Base-by-base conservation (phyloP, 2,329 filamentous ascomycete species). In the Alternaria burnsii region DNA sequence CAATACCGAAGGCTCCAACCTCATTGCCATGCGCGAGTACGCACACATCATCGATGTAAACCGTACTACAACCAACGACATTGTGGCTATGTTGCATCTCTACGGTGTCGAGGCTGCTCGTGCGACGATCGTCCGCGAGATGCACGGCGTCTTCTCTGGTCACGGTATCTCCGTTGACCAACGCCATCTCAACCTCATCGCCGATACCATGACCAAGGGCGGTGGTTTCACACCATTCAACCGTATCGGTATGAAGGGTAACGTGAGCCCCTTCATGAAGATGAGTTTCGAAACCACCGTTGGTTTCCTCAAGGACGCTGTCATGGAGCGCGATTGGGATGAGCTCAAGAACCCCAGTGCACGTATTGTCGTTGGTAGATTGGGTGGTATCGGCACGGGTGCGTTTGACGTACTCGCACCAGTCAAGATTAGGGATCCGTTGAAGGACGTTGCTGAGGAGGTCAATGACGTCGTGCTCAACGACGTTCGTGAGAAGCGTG, bases 281-380 rank as follows among this genome's bases (percentile, higher is more conserved):
- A 98, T 98, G 94, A 97, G 92, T 78, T 99, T 98, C 82, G 95
- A 99, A 86, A 99, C 95, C 4, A 99, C 95, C 3, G 87, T 98
- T 40, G 90, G 91, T 1, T 97, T 97, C 83, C 84, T 99, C 73
- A 94, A 91, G 78, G 95, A 98, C 75, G 94, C 95, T 1, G 90
- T 97, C 26, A 83, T 96, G 59, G 93, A 97, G 73, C 89, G 92
- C 51, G 95, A 98, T 78, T 92, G 88, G 85, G 95, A 99, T 78
- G 91, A 95, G 72, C 82, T 99, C 62, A 88, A 86, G 61, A 93
- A 91, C 61, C 95, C 96, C 0, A 95, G 91, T 78, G 90, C 92
- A 64, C 87, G 94, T 60, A 91, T 99, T 72, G 94, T 98, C 50
- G 89, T 95, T 76, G 95, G 96, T 16, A 87, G 88, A 73, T 83